Evolutionary conservation across 805 yeast genomes (phyloP).

Genomic region (Metschnikowia lachancei): DNA sequence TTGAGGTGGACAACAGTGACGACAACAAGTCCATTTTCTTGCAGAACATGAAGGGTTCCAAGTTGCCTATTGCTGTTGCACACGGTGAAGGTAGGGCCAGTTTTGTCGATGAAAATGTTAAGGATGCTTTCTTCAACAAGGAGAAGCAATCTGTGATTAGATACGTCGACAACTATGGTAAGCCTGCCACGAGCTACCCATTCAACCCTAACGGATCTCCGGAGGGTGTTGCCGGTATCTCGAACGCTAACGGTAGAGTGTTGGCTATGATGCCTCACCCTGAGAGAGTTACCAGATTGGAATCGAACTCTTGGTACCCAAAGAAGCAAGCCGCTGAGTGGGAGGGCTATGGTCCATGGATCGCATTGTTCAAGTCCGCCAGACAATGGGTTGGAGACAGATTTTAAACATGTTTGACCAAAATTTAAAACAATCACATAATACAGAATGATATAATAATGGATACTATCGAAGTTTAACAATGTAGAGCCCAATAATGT

Average conservation of each 20-base stretch:
- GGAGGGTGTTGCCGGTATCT: slow-evolving; percentile 87
- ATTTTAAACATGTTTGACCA: slow-evolving; percentile 10
- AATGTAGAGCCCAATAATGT: no score
- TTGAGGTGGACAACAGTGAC: slow-evolving; percentile 59
- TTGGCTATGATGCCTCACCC: slow-evolving; percentile 99
- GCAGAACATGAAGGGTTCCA: slow-evolving; percentile 88
- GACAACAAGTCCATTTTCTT: slow-evolving; percentile 66
- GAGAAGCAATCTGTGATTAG: slow-evolving; percentile 63
- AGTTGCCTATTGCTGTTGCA: slow-evolving; percentile 94
- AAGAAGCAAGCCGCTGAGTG: slow-evolving; percentile 53
- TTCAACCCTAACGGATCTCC: slow-evolving; percentile 97
- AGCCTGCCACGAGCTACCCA: slow-evolving; percentile 78
- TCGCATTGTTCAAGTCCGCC: slow-evolving; percentile 85
- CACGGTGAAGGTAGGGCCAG: slow-evolving; percentile 97
- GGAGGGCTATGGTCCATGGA: slow-evolving; percentile 94
- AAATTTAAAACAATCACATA: not conserved
- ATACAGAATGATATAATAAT: not conserved
- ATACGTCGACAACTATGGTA: slow-evolving; percentile 89
- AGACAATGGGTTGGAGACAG: slow-evolving; percentile 81
- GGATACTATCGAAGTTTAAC: not conserved
- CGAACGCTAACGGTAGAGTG: slow-evolving; percentile 89
- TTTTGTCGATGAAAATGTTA: slow-evolving; percentile 49
- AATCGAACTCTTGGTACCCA: slow-evolving; percentile 91
- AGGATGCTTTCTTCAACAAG: slow-evolving; percentile 43
- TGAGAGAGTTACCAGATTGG: slow-evolving; percentile 86